Percentiles rank a stretch among this genome's conserved stretches.
These are phyloP conservation scores for Sugiyamaella floridensis DNA, from an alignment of 805 yeast genomes.

Conservation along the genomic window DNA sequence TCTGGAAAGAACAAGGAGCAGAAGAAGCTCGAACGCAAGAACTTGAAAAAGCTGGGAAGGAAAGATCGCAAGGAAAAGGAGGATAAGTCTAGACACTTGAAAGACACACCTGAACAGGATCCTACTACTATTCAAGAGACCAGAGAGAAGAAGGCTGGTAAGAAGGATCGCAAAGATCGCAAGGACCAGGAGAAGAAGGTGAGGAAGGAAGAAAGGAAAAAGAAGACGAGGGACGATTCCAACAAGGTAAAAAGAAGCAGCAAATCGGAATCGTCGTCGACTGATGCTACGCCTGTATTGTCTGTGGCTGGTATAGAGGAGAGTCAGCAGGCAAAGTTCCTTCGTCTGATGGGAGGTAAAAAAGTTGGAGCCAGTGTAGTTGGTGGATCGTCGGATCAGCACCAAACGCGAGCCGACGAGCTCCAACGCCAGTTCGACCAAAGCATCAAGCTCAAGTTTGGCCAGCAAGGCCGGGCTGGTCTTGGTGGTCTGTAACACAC, in stretches of 20 bases:
- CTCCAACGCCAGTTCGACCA: slow-evolving; percentile 20
- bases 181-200: slow-evolving; percentile 8
- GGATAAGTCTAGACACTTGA: background rate
- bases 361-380: slow-evolving; percentile 11
- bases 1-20: slow-evolving; percentile 2
- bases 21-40: background rate
- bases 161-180: slow-evolving; percentile 3
- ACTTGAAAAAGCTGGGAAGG: background rate
- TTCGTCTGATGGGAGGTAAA: slow-evolving; percentile 22
- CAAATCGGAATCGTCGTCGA: slow-evolving; percentile 1
- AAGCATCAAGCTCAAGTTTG: slow-evolving; percentile 15
- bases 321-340: slow-evolving; percentile 19
- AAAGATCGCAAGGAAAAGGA: slow-evolving; percentile 5
- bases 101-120: background rate
- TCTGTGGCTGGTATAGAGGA: slow-evolving; percentile 17
- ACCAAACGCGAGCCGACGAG: slow-evolving; percentile 9
- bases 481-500: slow-evolving; percentile 10
- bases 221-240: too few species aligned
- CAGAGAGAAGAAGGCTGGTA: background rate
- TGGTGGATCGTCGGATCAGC: background rate
- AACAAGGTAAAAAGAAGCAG: slow-evolving; percentile 7
- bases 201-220: slow-evolving; percentile 9
- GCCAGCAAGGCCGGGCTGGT: slow-evolving; percentile 13
- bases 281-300: slow-evolving; percentile 2
- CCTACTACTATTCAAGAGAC: background rate